Percentiles rank a stretch among this genome's conserved stretches.
These are phyloP conservation scores for Xylaria venustula DNA, from an alignment of 495 filamentous ascomycete genomes.

Conservation along the genomic window DNA sequence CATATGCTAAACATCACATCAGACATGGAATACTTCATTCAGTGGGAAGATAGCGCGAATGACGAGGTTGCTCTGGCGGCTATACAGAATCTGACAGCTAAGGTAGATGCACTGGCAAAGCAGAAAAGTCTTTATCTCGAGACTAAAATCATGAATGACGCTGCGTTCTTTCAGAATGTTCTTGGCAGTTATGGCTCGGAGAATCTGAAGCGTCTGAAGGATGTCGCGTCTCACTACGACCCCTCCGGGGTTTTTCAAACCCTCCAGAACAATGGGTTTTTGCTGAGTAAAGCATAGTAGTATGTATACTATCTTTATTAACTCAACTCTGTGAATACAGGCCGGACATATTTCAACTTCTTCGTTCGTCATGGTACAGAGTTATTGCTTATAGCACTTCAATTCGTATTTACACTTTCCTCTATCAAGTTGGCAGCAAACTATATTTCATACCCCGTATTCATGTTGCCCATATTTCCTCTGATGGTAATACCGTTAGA, in stretches of 20 bases:
- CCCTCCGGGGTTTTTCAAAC: slow-evolving; percentile 34
- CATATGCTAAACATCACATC: neutral
- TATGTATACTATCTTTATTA: no score
- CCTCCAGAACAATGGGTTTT: slow-evolving; percentile 22
- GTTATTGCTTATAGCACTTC: no score
- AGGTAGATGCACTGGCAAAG: neutral
- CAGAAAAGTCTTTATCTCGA: neutral
- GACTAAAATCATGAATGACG: slow-evolving; percentile 17
- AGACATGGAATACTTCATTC: neutral
- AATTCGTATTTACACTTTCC: no score
- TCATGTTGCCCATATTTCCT: no score
- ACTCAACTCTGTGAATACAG: no score
- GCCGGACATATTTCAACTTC: no score
- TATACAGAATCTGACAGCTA: neutral
- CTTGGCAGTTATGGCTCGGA: slow-evolving; percentile 32
- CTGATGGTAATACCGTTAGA: no score
- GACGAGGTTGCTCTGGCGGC: neutral
- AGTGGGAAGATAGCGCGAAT: neutral
- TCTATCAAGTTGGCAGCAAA: no score
- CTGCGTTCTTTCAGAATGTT: slow-evolving; percentile 22
- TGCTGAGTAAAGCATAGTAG: slow-evolving; percentile 5
- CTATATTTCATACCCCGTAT: no score
- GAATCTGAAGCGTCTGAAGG: slow-evolving; percentile 27
- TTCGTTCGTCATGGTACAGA: no score
- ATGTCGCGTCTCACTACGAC: slow-evolving; percentile 33